phyloP scores from a whole-genome alignment of 495 filamentous ascomycete species.

The Penicillium parvum region DNA sequence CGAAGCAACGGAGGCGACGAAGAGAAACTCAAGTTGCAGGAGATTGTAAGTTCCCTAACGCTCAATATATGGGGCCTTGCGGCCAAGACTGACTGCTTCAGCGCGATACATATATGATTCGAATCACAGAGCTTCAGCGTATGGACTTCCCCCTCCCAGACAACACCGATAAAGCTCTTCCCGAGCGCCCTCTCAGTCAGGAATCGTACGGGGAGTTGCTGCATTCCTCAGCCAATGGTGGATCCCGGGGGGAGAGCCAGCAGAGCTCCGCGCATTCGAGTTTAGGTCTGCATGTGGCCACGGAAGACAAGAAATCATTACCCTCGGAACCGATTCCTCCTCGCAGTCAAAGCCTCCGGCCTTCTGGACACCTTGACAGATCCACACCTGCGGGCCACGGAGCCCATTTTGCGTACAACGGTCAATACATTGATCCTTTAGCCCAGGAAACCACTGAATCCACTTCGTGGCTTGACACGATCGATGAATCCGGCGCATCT shows the following conservation, averaged over 20 bases:
- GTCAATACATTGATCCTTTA: constrained; percentile 26
- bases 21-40: constrained; percentile 78
- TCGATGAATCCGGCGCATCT: constrained; percentile 89
- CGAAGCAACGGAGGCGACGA: constrained; percentile 74
- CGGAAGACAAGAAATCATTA: constrained; percentile 22
- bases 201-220: constrained; percentile 53
- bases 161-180: constrained; percentile 65
- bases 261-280: constrained; percentile 18
- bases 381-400: constrained; percentile 18
- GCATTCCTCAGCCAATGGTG: constrained; percentile 40
- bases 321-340: constrained; percentile 29
- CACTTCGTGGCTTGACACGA: constrained; percentile 92
- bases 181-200: constrained; percentile 70
- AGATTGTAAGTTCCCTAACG: constrained; percentile 76
- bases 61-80: too few relatives aligned
- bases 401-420: constrained; percentile 10
- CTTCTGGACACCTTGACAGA: constrained; percentile 25
- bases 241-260: constrained; percentile 20
- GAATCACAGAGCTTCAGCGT: constrained; percentile 77
- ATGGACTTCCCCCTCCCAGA: constrained; percentile 55
- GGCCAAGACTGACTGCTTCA: constrained; percentile 37
- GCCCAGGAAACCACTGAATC: constrained; percentile 60
- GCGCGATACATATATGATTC: constrained; percentile 83
- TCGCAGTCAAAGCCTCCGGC: constrained; percentile 38
- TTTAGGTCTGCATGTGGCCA: constrained; percentile 15